Conservation (phyloP, 768 basidiomycete species). For the Pulveroboletus ravenelii region DNA sequence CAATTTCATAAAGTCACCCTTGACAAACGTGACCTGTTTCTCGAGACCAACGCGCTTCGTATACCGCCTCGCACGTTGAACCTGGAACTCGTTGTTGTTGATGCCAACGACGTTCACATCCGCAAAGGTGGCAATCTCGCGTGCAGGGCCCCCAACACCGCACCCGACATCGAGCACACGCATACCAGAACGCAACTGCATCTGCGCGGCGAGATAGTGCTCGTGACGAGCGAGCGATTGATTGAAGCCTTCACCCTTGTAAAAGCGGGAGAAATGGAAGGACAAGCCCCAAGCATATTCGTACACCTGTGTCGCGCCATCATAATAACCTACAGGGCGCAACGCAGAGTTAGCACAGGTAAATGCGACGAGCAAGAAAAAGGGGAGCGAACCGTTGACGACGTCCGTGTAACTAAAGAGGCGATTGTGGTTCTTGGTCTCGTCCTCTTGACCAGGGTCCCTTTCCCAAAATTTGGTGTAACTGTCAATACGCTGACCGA, state of each 20-base stretch:
- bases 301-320: conserved; percentile 92
- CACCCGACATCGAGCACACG: conserved; percentile 97
- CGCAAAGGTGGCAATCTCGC: conserved; percentile 89
- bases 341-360: not conserved
- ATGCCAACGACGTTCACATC: conserved; percentile 81
- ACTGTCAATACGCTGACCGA: conserved; percentile 65
- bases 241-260: conserved; percentile 78
- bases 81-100: conserved; percentile 97
- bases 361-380: no score
- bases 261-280: conserved; percentile 98
- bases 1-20: conserved; percentile 97
- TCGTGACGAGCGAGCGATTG: conserved; percentile 85
- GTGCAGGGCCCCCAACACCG: conserved; percentile 95
- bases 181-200: conserved; percentile 85
- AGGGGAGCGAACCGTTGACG: conserved; percentile 67
- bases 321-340: conserved; percentile 76
- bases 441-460: conserved; percentile 65
- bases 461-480: conserved; percentile 94
- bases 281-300: conserved; percentile 90
- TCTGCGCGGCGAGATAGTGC: conserved; percentile 90
- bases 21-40: conserved; percentile 74
- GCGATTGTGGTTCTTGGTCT: conserved; percentile 64
- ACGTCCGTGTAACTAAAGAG: conserved; percentile 86
- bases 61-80: conserved; percentile 80
- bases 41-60: conserved; percentile 72